phyloP scores from a whole-genome alignment of 768 basidiomycete genomes.

The Aureoboletus auriporus region DNA sequence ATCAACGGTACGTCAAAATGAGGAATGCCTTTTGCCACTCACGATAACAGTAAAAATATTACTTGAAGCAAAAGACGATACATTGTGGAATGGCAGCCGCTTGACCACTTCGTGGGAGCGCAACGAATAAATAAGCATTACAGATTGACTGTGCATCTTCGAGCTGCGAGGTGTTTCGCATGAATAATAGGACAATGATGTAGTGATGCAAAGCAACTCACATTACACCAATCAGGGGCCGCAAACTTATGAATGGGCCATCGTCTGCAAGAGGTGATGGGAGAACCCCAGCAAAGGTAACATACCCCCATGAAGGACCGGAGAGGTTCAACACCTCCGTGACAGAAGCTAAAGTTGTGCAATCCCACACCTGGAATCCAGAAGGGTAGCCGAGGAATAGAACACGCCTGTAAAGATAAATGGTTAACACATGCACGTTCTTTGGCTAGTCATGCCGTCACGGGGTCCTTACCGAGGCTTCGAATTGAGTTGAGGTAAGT shows the following conservation, averaged over 20 bases:
- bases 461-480: conserved; percentile 16
- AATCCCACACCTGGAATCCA: conserved; percentile 63
- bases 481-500: conserved; percentile 14
- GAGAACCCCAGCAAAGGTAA: conserved; percentile 41
- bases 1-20: not conserved
- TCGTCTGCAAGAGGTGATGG: conserved; percentile 24
- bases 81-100: conserved; percentile 40
- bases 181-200: conserved; percentile 4
- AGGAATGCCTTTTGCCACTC: conserved; percentile 23
- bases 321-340: conserved; percentile 52
- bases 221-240: conserved; percentile 34
- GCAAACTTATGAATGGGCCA: conserved; percentile 30
- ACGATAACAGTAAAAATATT: conserved; percentile 55
- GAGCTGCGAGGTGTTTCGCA: conserved; percentile 14
- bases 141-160: conserved; percentile 18
- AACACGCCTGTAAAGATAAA: conserved; percentile 32
- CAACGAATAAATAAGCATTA: conserved; percentile 44
- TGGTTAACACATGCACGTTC: conserved; percentile 5
- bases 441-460: not conserved
- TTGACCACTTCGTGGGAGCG: conserved; percentile 48
- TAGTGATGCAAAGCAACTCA: conserved; percentile 15
- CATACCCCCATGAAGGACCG: conserved; percentile 31
- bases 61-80: conserved; percentile 43
- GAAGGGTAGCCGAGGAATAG: conserved; percentile 51
- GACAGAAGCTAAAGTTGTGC: conserved; percentile 46